Evolutionary conservation across 371 early-diverging fungal species (phyloP).

Genomic region (Syncephalastrum sp.): DNA sequence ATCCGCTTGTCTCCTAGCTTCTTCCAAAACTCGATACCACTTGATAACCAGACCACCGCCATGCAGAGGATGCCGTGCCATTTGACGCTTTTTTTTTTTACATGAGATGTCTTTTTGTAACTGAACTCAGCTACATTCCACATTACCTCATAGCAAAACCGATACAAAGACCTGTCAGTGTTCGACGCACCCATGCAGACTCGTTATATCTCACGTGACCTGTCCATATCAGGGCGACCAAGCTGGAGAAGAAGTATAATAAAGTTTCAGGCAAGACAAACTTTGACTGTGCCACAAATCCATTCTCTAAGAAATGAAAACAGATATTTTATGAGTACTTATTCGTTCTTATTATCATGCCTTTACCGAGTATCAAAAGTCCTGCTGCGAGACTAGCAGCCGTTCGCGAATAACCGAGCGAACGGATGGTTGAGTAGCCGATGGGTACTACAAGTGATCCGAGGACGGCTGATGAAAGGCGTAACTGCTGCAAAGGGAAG

Average conservation of each 20-base stretch:
- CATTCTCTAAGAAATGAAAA: slow-evolving; percentile 19
- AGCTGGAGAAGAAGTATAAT: slow-evolving; percentile 18
- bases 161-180: slow-evolving; percentile 8
- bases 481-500: slow-evolving; percentile 27
- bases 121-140: background rate
- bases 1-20: slow-evolving; percentile 71
- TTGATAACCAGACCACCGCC: slow-evolving; percentile 52
- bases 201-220: slow-evolving; percentile 10
- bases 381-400: slow-evolving; percentile 33
- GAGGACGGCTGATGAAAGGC: slow-evolving; percentile 23
- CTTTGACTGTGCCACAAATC: slow-evolving; percentile 33
- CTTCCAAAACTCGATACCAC: slow-evolving; percentile 77
- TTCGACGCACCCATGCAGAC: background rate
- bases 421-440: slow-evolving; percentile 27
- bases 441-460: slow-evolving; percentile 31
- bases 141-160: slow-evolving; percentile 15
- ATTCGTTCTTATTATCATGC: background rate
- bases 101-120: background rate
- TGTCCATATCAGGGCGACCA: slow-evolving; percentile 14
- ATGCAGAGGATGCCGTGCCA: slow-evolving; percentile 29
- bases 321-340: background rate
- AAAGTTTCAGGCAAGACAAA: slow-evolving; percentile 26
- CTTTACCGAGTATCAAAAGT: slow-evolving; percentile 32
- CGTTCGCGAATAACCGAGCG: slow-evolving; percentile 24
- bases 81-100: slow-evolving; percentile 19